Evolutionary conservation across 2,329 filamentous ascomycete species (phyloP).

Genomic region (Trichophyton simii): DNA sequence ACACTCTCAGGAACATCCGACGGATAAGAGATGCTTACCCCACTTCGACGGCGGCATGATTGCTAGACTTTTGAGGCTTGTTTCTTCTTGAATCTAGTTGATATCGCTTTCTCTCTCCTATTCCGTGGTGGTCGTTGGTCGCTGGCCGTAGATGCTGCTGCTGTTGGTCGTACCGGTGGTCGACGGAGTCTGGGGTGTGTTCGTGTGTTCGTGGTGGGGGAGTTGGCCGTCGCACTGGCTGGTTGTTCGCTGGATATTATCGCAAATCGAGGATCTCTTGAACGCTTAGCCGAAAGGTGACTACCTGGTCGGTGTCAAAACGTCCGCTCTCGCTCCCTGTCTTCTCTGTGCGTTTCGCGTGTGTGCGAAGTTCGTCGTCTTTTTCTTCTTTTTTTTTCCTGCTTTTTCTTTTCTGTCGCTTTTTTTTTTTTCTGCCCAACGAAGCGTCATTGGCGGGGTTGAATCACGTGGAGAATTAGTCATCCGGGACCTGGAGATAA

Average conservation of each 20-base stretch:
- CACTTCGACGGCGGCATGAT: conserved; percentile 39
- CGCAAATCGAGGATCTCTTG: no score
- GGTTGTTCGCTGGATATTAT: no score
- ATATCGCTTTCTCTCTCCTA: not conserved
- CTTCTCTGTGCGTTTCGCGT: no score
- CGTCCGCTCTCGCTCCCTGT: not conserved
- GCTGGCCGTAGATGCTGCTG: not conserved
- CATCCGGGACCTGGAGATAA: not conserved
- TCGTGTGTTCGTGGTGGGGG: not conserved
- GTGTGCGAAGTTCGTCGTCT: not conserved
- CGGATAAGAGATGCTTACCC: conserved; percentile 25
- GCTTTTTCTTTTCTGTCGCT: not conserved
- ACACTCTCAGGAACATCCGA: not conserved
- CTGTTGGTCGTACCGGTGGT: not conserved
- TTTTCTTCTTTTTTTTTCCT: not conserved
- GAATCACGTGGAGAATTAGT: not conserved
- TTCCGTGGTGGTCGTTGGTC: not conserved
- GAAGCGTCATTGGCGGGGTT: not conserved
- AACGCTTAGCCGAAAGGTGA: no score
- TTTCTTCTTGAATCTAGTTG: not conserved
- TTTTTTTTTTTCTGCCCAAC: not conserved
- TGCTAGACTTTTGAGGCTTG: not conserved
- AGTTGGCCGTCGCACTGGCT: not conserved
- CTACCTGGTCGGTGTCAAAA: not conserved
- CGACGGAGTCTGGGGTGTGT: not conserved